phyloP scores from a whole-genome alignment of 176 grass and related monocot genomes.

The Aechmea fasciata region DNA sequence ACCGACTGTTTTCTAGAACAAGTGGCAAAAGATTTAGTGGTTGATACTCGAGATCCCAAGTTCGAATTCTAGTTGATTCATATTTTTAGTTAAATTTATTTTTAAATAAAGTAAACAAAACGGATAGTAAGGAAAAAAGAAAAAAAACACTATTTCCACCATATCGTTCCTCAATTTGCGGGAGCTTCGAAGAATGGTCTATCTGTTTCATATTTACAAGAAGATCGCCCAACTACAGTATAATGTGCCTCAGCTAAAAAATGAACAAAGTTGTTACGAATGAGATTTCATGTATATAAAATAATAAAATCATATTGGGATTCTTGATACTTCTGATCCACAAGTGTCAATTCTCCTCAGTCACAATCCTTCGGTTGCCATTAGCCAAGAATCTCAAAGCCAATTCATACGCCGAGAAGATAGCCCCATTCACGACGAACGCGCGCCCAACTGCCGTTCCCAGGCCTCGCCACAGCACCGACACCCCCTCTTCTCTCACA shows the following conservation, averaged over 20 bases:
- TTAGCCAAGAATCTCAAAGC: slow-evolving; percentile 58
- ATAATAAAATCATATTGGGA: background rate
- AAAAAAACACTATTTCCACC: background rate
- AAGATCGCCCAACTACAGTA: background rate
- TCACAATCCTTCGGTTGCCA: slow-evolving; percentile 27
- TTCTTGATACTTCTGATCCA: background rate
- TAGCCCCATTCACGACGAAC: slow-evolving; percentile 87
- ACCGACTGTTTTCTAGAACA: no score
- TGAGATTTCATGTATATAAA: background rate
- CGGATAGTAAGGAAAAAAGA: no score
- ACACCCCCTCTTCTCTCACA: slow-evolving; percentile 61
- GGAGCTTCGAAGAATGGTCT: background rate
- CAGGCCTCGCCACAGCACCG: slow-evolving; percentile 87
- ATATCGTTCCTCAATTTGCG: background rate
- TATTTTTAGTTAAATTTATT: no score
- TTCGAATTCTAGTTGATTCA: no score
- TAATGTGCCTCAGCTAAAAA: background rate
- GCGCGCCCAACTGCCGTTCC: slow-evolving; percentile 75
- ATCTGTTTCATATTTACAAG: background rate
- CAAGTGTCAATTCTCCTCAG: slow-evolving; percentile 60
- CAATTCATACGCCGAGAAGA: slow-evolving; percentile 87
- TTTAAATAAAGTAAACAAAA: no score
- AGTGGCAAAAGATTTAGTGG: no score
- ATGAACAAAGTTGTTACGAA: background rate
- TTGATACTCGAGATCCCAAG: no score